Conservation (phyloP, 441 rosid genomes). For the Geranium incanum region DNA sequence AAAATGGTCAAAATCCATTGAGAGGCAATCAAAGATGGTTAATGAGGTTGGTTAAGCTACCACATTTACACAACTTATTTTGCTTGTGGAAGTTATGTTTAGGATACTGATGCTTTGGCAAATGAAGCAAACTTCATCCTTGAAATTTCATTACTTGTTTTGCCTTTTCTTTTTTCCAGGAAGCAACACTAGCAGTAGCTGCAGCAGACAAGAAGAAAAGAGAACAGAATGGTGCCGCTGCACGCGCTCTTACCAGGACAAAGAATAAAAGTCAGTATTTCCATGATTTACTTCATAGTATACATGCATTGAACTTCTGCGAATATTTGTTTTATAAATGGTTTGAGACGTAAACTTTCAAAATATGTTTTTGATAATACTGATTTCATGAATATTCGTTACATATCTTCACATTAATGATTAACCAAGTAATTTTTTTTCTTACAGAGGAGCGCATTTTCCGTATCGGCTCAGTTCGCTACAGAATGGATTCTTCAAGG, state of each 20-base stretch:
- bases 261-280: constrained; percentile 39
- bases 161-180: constrained; percentile 30
- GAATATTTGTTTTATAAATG: not conserved
- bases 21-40: constrained; percentile 69
- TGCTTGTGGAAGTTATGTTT: constrained; percentile 13
- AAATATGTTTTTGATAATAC: constrained; percentile 13
- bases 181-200: constrained; percentile 87
- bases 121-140: constrained; percentile 9
- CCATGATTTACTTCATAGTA: constrained; percentile 38
- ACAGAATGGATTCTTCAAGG: constrained; percentile 91
- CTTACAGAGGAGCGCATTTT: constrained; percentile 68
- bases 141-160: constrained; percentile 4
- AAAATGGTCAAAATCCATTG: constrained; percentile 95
- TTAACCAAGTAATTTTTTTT: constrained; percentile 18
- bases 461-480: constrained; percentile 72
- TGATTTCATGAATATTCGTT: constrained; percentile 13
- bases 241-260: constrained; percentile 28
- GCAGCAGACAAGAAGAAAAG: constrained; percentile 63
- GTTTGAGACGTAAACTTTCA: not conserved
- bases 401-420: constrained; percentile 13
- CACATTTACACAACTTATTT: constrained; percentile 9
- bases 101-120: constrained; percentile 9
- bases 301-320: constrained; percentile 12
- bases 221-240: constrained; percentile 36
- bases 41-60: constrained; percentile 62